Base-by-base conservation (phyloP, 169 alveolate species). In the Eimeria acervulina region DNA sequence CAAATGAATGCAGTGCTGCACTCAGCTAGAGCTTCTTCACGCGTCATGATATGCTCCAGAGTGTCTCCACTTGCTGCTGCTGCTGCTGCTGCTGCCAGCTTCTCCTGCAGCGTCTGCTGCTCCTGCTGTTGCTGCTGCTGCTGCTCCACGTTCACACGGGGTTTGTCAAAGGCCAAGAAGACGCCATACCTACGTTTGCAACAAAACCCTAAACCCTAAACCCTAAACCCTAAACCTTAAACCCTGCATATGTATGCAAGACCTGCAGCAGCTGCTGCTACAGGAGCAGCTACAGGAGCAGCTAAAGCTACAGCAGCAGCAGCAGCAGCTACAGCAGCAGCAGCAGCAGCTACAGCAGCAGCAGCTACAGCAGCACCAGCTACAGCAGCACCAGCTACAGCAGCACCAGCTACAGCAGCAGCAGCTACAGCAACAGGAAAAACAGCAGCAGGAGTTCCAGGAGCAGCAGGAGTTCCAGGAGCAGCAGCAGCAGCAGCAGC, bases 1-100 rank as follows among this genome's bases (percentile, higher is more conserved):
- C 98, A 97, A 81, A 98, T 95, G 94, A 97, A 98, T 8, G 96
- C 97, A 51, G 87, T 33, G 84, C 80, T 23, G 74, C 95, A 92
- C 6, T 70, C 87, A 31, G 81, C 89, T 2, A 92, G 44, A 28
- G 97, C 97, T 23, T 96, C 96, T 51, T 95, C 96, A 51, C 95
- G 95, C 26, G 91, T 89, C 95, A 40, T 96, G 80, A 92, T 66
- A 61, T 44, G 88, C 33, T 89, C 95, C 52, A 89, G 59, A 26
- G 78, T 74, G 36, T 89, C 95, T 51, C 52, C 95, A 42, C 47
- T 38, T 66, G 61, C 51, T 28, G 94, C 59, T 13, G 93, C 93
- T 38, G 95, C 95, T 42, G 51, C 84, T 68, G 95, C 95, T 68
- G 87, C 95, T 52, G 42, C 66, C 26, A 78, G 63, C 89, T 78